Evolutionary conservation across 371 early-diverging fungal genomes (phyloP).

Genomic region (Mucor mucedo): DNA sequence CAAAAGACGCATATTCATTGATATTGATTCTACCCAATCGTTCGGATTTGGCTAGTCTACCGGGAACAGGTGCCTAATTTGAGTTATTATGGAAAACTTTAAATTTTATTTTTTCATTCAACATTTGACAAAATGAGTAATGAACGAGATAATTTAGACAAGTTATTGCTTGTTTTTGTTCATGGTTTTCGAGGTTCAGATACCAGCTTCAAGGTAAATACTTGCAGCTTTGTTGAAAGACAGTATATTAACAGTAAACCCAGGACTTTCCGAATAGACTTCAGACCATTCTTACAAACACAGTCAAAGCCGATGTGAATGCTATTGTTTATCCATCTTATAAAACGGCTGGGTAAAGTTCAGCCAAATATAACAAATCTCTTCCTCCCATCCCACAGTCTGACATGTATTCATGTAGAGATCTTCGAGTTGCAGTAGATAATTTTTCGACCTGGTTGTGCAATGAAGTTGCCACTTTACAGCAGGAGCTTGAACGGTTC

Average conservation of each 20-base stretch:
- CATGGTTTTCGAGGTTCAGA: too few species aligned
- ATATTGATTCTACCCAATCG: too few species aligned
- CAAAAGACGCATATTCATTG: too few species aligned
- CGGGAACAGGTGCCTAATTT: too few species aligned
- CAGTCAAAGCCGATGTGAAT: constrained; percentile 49
- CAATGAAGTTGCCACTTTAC: constrained; percentile 42
- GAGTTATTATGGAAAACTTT: too few species aligned
- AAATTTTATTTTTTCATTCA: too few species aligned
- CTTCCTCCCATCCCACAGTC: neutral
- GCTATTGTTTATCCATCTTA: constrained; percentile 63
- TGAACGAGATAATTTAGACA: too few species aligned
- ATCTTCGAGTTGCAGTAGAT: constrained; percentile 48
- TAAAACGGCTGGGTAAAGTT: constrained; percentile 60
- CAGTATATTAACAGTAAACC: neutral
- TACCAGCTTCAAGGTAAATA: neutral
- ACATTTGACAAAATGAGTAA: too few species aligned
- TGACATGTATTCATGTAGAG: constrained; percentile 16
- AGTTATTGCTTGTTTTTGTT: too few species aligned
- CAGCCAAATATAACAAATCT: too few species aligned
- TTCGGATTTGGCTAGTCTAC: too few species aligned
- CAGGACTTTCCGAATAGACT: constrained; percentile 65
- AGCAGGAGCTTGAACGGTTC: constrained; percentile 25
- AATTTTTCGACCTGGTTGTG: constrained; percentile 54
- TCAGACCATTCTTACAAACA: constrained; percentile 56
- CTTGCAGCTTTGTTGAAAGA: neutral